Evolutionary conservation across 768 basidiomycete species (phyloP), one percentile per base, ranked within the genome.

Genomic region (Asterophora lycoperdoides): DNA sequence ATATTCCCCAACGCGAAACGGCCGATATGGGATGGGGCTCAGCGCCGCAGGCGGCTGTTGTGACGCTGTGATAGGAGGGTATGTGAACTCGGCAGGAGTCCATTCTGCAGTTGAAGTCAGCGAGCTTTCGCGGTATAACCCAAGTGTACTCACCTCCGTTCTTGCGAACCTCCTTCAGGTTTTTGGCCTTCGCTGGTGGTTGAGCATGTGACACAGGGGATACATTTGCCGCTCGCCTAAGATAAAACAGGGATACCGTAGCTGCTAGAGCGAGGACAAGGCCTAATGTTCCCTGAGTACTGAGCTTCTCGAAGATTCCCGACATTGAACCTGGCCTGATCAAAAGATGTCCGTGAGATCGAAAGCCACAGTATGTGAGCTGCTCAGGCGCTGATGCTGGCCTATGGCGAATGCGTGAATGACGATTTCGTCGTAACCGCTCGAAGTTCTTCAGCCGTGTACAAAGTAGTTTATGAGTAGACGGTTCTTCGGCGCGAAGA

Each of bases 1-100:
- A 59, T 83, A 84, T 49, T 74, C 65, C 5, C 82, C 83, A 70
- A 75, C 76, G 42, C 75, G 73, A 61, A 83, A 86, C 10, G 84
- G 83, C 14, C 83, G 68, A 56, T 87, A 86, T 13, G 82, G 78
- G 5, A 84, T 73, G 8, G 81, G 81, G 54, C 75, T 71, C 23
- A 78, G 65, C 18, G 78, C 68, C 17, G 60, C 62, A 48, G 80
- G 65, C 29, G 70, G 63, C 14, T 68, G 57, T 5, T 59, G 46
- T 51, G 69, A 69, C 3, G 79, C 67, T 8, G 69, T 66, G 28
- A 84, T 67, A 8, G 61, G 43, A 1, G 83, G 83, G 56, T 79
- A 84, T 10, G 60, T 55, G 56, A 84, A 84, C 26, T 56, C 35
- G 10, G 72, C 69, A 4, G 79, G 76, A 1, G 56, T 67, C 82